These are phyloP conservation scores for Mortierella hygrophila DNA, from an alignment of 192 early-diverging fungal genomes.

Conservation along the genomic window DNA sequence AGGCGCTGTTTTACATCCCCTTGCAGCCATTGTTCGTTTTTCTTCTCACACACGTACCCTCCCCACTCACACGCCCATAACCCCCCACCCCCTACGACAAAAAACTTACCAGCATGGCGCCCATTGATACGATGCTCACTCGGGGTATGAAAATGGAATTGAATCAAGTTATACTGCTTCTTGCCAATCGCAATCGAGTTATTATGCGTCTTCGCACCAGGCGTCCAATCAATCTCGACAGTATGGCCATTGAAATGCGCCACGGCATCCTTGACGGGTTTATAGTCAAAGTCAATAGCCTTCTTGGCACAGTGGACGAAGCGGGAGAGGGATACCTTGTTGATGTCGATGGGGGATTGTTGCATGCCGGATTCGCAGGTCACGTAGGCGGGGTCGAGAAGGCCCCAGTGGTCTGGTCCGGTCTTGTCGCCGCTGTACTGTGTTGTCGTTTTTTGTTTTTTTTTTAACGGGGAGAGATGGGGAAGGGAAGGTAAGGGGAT, in stretches of 20 bases:
- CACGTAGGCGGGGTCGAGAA: slow-evolving; percentile 21
- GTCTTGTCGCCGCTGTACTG: slow-evolving; percentile 6
- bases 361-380: slow-evolving; percentile 41
- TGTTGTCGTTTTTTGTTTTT: neutral
- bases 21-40: no score
- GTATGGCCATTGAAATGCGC: slow-evolving; percentile 59
- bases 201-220: neutral
- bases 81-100: neutral
- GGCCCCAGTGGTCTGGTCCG: slow-evolving; percentile 38
- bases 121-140: slow-evolving; percentile 66
- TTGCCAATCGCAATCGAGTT: slow-evolving; percentile 40
- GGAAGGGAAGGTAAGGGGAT: neutral
- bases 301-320: neutral
- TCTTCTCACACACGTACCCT: no score
- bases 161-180: slow-evolving; percentile 52
- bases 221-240: slow-evolving; percentile 45
- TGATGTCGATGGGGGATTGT: slow-evolving; percentile 68
- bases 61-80: no score
- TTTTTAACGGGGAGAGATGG: neutral
- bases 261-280: slow-evolving; percentile 25
- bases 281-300: slow-evolving; percentile 6
- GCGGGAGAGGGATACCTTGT: neutral
- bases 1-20: no score
- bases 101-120: slow-evolving; percentile 8
- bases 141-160: slow-evolving; percentile 77